phyloP scores from a whole-genome alignment of 2,329 filamentous ascomycete species.

The Sporothrix mexicana region DNA sequence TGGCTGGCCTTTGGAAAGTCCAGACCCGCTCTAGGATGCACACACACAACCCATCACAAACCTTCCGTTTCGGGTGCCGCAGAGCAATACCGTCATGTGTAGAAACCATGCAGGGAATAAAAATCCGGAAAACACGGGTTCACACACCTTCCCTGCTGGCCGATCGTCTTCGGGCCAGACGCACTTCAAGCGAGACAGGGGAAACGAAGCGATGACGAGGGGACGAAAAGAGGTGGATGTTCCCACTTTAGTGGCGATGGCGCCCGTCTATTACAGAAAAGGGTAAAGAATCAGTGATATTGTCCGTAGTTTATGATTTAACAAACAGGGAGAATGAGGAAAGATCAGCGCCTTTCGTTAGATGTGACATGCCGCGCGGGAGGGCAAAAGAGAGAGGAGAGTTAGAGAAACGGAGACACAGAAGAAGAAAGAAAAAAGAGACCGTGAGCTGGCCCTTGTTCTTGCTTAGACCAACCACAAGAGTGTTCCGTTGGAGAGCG shows the following conservation, averaged over 20 bases:
- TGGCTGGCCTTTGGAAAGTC: background rate
- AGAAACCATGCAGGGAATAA: constrained; percentile 5
- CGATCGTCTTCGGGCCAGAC: background rate
- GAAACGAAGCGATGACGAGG: background rate
- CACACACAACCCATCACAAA: constrained; percentile 22
- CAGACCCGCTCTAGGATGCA: constrained; percentile 6
- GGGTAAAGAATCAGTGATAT: constrained; percentile 49
- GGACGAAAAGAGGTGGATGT: background rate
- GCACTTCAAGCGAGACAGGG: background rate
- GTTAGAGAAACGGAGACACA: too few relatives aligned
- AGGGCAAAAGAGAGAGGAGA: constrained; percentile 10
- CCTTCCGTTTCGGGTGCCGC: constrained; percentile 7
- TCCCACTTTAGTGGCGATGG: constrained; percentile 43
- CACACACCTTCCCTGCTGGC: constrained; percentile 6
- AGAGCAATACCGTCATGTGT: background rate
- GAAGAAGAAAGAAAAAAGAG: constrained; percentile 3
- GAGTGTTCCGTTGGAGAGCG: background rate
- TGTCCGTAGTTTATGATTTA: constrained; percentile 19
- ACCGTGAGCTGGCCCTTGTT: background rate
- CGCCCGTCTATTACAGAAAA: constrained; percentile 51
- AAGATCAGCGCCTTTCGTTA: too few relatives aligned
- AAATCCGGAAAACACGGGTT: background rate
- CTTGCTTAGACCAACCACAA: background rate
- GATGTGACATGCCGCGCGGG: too few relatives aligned
- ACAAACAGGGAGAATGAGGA: background rate